These are phyloP conservation scores for Cardiospermum halicacabum DNA, from an alignment of 345 rosid species.

Conservation along the genomic window DNA sequence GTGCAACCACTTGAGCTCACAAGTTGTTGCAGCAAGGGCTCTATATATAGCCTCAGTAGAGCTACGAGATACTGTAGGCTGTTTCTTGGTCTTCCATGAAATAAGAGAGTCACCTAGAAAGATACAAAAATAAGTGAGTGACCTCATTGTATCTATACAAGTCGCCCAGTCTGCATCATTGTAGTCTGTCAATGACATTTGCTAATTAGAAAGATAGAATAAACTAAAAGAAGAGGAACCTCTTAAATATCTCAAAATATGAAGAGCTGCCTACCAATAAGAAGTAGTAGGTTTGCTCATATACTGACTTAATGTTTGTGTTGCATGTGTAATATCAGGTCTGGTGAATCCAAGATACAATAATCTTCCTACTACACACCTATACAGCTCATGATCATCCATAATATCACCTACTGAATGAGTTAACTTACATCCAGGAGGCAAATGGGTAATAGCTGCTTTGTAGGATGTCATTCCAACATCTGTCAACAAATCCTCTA, in stretches of 20 bases:
- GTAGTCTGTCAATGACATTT: neutral
- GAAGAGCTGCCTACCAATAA: neutral
- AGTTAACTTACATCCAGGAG: no score
- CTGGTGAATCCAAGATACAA: neutral
- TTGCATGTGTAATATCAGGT: neutral
- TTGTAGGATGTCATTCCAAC: no score
- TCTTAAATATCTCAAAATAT: neutral
- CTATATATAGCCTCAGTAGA: neutral
- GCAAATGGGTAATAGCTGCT: no score
- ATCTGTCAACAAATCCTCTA: no score
- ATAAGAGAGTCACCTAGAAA: neutral
- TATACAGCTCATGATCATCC: neutral
- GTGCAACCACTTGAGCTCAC: neutral
- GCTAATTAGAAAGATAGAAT: neutral
- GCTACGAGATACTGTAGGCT: neutral
- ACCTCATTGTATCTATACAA: neutral
- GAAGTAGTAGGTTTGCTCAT: neutral
- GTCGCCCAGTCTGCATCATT: neutral
- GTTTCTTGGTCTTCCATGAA: neutral
- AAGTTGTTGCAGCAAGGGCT: neutral
- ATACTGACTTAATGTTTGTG: neutral
- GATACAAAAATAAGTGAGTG: neutral
- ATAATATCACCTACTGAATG: neutral
- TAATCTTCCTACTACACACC: neutral
- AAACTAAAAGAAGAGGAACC: neutral